Evolutionary conservation across 108 stramenopile species (phyloP).

Genomic region (Pseudonitzschia delicatissima): DNA sequence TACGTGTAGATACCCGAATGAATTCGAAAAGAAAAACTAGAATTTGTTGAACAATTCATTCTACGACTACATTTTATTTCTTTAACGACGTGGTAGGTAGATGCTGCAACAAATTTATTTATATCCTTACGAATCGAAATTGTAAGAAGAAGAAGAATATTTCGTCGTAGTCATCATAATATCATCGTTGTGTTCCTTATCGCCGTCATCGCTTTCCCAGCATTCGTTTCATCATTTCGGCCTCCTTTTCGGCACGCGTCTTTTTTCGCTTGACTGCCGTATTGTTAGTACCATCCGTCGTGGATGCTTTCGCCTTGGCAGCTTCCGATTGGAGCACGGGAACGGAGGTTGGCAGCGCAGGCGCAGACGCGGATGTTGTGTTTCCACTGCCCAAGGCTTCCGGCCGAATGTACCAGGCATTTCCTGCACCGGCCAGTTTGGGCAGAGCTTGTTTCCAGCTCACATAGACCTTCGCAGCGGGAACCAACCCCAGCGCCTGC

Average conservation of each 20-base stretch:
- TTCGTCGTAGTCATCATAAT: no score
- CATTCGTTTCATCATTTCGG: slow-evolving; percentile 44
- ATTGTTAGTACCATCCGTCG: neutral
- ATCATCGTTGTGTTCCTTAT: neutral
- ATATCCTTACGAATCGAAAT: no score
- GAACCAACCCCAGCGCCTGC: slow-evolving; percentile 62
- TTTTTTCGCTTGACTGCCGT: slow-evolving; percentile 11
- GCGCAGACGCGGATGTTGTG: neutral
- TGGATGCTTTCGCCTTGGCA: neutral
- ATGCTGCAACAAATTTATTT: no score
- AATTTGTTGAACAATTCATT: no score
- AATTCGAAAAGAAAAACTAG: no score
- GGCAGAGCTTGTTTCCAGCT: slow-evolving; percentile 52
- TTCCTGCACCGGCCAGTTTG: neutral
- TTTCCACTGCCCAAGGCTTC: slow-evolving; percentile 10
- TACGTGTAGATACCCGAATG: no score
- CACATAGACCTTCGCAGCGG: slow-evolving; percentile 77
- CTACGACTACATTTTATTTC: no score
- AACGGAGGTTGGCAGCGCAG: slow-evolving; percentile 1
- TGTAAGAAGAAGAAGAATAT: no score
- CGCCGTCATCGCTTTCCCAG: slow-evolving; percentile 35
- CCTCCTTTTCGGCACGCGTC: slow-evolving; percentile 35
- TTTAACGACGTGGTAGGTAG: no score
- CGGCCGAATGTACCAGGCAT: slow-evolving; percentile 27
- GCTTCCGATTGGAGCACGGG: neutral